phyloP scores from a whole-genome alignment of 2,329 filamentous ascomycete genomes.

The Microsporum ferrugineum region DNA sequence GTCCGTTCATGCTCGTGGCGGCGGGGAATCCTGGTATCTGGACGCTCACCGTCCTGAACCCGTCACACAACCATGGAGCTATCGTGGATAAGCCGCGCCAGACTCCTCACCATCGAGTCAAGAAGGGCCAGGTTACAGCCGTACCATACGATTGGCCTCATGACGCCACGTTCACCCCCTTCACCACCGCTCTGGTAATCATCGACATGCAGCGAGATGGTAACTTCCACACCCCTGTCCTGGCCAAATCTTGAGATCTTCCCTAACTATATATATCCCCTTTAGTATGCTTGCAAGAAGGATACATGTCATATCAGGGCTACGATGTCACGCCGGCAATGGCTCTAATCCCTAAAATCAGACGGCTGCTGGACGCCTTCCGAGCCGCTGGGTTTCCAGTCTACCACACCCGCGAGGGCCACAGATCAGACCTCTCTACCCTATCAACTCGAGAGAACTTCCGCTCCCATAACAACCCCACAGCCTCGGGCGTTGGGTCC shows the following conservation, averaged over 20 bases:
- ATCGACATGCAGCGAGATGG: conserved; percentile 42
- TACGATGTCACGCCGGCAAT: conserved; percentile 33
- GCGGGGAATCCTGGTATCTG: conserved; percentile 35
- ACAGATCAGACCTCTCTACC: conserved; percentile 45
- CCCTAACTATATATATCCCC: not conserved
- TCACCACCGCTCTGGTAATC: conserved; percentile 36
- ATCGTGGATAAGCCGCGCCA: conserved; percentile 32
- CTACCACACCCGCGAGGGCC: conserved; percentile 38
- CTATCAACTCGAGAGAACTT: conserved; percentile 44
- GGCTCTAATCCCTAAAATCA: conserved; percentile 31
- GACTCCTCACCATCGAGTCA: conserved; percentile 31
- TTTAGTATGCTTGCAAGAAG: conserved; percentile 33
- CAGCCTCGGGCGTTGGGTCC: conserved; percentile 42
- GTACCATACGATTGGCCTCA: conserved; percentile 38
- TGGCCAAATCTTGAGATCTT: not conserved
- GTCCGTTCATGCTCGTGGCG: conserved; percentile 35
- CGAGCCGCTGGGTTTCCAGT: conserved; percentile 32
- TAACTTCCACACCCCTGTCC: conserved; percentile 13
- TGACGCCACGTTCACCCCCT: conserved; percentile 34
- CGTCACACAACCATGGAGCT: conserved; percentile 35
- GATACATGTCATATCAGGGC: conserved; percentile 37
- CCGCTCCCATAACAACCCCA: conserved; percentile 43
- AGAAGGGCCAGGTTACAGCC: conserved; percentile 34
- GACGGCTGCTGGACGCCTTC: conserved; percentile 30
- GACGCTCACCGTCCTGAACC: conserved; percentile 33